Conservation (phyloP, 2,329 filamentous ascomycete species). For the Fusarium miscanthi region DNA sequence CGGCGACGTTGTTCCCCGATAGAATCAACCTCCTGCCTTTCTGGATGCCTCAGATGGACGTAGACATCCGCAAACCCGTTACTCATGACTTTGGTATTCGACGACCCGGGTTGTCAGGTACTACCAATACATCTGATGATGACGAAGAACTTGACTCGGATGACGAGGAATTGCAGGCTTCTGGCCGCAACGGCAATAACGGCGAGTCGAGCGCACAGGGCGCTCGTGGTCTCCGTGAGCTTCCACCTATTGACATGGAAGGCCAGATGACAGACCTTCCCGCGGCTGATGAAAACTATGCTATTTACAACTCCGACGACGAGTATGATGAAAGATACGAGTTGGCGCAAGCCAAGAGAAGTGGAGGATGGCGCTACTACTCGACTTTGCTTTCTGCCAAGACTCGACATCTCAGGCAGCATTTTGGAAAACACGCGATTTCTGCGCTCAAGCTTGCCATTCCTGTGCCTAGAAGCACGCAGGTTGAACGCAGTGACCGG, state of each 20-base stretch:
- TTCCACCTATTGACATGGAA: conserved; percentile 74
- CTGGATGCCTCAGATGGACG: conserved; percentile 98
- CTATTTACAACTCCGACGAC: conserved; percentile 87
- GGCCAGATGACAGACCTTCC: conserved; percentile 78
- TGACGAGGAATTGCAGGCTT: conserved; percentile 62
- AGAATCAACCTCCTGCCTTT: conserved; percentile 92
- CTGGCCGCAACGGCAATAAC: conserved; percentile 35
- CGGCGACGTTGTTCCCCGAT: conserved; percentile 85
- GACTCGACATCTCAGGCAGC: conserved; percentile 55
- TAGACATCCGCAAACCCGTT: conserved; percentile 93
- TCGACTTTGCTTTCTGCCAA: conserved; percentile 66
- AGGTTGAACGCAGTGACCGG: conserved; percentile 68
- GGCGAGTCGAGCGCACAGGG: conserved; percentile 55
- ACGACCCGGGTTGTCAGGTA: conserved; percentile 78
- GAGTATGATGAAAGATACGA: conserved; percentile 81
- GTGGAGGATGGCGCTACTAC: conserved; percentile 82
- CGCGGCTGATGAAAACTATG: conserved; percentile 75
- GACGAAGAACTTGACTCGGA: conserved; percentile 78
- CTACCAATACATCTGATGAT: conserved; percentile 80
- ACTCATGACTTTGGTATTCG: conserved; percentile 92
- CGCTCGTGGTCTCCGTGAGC: conserved; percentile 52
- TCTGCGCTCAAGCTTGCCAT: conserved; percentile 61
- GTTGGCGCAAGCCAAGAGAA: conserved; percentile 79
- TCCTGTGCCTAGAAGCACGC: conserved; percentile 65
- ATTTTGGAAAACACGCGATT: conserved; percentile 56